Base-by-base conservation (phyloP, 306 rosid genomes). In the Cercis canadensis region DNA sequence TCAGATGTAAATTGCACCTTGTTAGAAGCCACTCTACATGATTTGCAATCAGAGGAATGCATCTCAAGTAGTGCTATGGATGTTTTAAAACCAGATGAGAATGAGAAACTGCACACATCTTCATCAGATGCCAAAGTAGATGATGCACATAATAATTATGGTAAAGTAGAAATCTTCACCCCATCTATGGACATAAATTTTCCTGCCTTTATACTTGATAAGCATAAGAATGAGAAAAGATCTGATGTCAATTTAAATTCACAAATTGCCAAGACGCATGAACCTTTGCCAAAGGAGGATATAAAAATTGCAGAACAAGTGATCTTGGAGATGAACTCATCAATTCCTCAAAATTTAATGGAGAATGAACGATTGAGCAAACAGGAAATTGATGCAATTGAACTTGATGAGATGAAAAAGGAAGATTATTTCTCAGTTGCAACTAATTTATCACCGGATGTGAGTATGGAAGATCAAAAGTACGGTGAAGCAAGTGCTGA, bases 401-500 rank as follows among this genome's bases (percentile, higher is more conserved):
- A 65, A 62, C 75, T 56, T 47, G 72, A 53, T 51, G 78, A 73
- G 65, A 73, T 46, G 74, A 55, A 21, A 12, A 55, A 14, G 4
- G 75, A 75, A 50, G 74, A 41, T 69, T 74, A 69, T 82, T 69
- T 53, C 61, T 65, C 75, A 10, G 72, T 47, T 76, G 74, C 74
- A 50, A 65, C 52, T 37, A 62, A 18, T 6, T 33, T 44, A 32
- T 46, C 68, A 19, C 40, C 64, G n/a, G 85, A 83, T 44, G 77
- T 54, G 70, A 68, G 31, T 16, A 60, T 73, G 84, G 87, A 80
- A 51, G 87, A 87, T 67, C 60, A 80, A 64, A 67, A 56, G 56
- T 47, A 57, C 7, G 89, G 44, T 69, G 71, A 72, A 59, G 71
- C 51, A 66, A 76, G 75, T 65, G 41, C 64, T 33, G 67, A 44